These are phyloP conservation scores for Debaryomycetaceae sp. DNA, from an alignment of 1,139 yeast species.

Conservation along the genomic window DNA sequence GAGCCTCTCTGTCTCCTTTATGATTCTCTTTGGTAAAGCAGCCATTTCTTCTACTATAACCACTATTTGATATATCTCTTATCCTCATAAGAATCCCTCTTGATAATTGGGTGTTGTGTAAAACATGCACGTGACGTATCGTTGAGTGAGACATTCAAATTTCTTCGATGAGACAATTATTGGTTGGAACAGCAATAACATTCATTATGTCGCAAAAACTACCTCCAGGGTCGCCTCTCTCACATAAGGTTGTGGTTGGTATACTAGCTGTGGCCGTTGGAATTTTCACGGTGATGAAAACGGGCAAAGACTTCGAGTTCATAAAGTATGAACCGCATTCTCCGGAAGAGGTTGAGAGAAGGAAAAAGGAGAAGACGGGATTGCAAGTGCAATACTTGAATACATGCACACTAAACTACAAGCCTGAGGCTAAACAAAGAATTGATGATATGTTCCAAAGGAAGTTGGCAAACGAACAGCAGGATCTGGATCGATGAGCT, in stretches of 20 bases:
- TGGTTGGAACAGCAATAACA: too few relatives aligned
- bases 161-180: too few relatives aligned
- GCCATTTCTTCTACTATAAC: too few relatives aligned
- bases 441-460: slow-evolving; percentile 13
- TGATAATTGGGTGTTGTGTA: neutral
- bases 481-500: neutral
- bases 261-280: slow-evolving; percentile 36
- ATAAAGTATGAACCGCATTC: slow-evolving; percentile 38
- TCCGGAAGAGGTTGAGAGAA: slow-evolving; percentile 38
- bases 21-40: slow-evolving; percentile 80
- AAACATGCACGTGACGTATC: too few relatives aligned
- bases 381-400: slow-evolving; percentile 31
- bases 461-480: neutral
- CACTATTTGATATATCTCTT: too few relatives aligned
- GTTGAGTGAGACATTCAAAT: too few relatives aligned
- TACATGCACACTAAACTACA: slow-evolving; percentile 38
- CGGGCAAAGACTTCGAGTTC: slow-evolving; percentile 41
- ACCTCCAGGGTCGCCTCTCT: slow-evolving; percentile 34
- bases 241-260: slow-evolving; percentile 34
- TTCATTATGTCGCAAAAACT: slow-evolving; percentile 6
- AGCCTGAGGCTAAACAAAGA: slow-evolving; percentile 43
- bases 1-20: slow-evolving; percentile 89
- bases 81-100: neutral
- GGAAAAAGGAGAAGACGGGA: slow-evolving; percentile 33
- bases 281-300: slow-evolving; percentile 27